Conservation (phyloP, 1,284 basidiomycete genomes). For the Wallemia ichthyophaga region DNA sequence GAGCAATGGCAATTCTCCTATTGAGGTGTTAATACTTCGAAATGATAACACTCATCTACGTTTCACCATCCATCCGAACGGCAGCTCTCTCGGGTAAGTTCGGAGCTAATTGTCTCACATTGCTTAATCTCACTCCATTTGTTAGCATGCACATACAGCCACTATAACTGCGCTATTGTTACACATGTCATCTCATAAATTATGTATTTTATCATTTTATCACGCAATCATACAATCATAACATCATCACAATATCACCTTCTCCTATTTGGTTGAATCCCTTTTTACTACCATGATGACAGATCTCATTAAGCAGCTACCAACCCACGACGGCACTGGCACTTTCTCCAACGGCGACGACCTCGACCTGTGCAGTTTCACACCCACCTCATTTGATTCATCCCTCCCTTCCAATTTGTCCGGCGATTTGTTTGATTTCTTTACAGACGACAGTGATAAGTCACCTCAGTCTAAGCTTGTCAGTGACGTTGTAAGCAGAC, state of each 20-base stretch:
- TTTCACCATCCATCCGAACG: too few relatives aligned
- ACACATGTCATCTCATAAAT: too few relatives aligned
- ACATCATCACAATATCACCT: not conserved
- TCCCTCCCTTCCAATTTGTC: not conserved
- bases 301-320: not conserved
- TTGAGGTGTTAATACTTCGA: not conserved
- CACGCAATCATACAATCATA: not conserved
- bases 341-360: not conserved
- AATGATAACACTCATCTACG: too few relatives aligned
- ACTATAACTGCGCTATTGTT: too few relatives aligned
- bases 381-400: not conserved
- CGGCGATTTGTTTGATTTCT: not conserved
- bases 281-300: not conserved
- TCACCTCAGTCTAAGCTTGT: not conserved
- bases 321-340: not conserved
- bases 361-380: not conserved
- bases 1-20: not conserved
- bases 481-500: not conserved
- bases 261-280: too few relatives aligned
- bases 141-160: too few relatives aligned
- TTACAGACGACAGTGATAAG: not conserved
- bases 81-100: too few relatives aligned
- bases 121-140: too few relatives aligned
- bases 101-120: too few relatives aligned
- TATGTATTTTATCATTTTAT: too few relatives aligned